Evolutionary conservation across 1,284 basidiomycete genomes (phyloP).

Genomic region (Ceratobasidium sp.): DNA sequence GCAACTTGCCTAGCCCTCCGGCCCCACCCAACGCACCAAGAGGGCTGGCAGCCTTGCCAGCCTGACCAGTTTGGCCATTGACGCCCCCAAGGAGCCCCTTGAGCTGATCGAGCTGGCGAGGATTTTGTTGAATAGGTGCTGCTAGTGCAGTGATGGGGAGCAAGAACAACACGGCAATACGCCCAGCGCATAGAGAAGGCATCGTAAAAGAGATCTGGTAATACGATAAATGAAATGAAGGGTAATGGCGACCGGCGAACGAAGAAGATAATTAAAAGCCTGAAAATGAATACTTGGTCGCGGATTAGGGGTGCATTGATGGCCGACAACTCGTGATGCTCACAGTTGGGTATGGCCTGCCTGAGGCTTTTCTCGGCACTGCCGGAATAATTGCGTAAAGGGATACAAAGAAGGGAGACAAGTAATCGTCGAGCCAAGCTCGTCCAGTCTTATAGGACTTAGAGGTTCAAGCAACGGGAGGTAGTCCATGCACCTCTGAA

Average conservation of each 20-base stretch:
- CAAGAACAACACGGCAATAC: conserved; percentile 11
- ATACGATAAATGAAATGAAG: not conserved
- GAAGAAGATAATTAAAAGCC: not conserved
- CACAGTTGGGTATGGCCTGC: conserved; percentile 26
- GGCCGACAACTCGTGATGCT: not conserved
- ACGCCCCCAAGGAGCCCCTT: conserved; percentile 13
- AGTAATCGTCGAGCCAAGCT: not conserved
- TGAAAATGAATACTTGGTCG: not conserved
- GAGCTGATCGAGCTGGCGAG: conserved; percentile 23
- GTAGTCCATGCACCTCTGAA: conserved; percentile 1
- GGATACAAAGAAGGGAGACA: not conserved
- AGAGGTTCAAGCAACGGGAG: not conserved
- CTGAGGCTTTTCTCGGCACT: conserved; percentile 34
- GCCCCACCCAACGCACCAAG: not conserved
- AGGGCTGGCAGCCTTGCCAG: not conserved
- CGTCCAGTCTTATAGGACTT: not conserved
- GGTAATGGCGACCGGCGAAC: conserved; percentile 8
- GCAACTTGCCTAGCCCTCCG: conserved; percentile 1
- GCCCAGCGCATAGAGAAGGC: not conserved
- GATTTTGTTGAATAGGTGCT: conserved; percentile 10
- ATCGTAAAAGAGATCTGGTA: not conserved
- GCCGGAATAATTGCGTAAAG: conserved; percentile 8
- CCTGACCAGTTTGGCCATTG: not conserved
- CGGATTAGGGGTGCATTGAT: not conserved
- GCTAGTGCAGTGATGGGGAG: conserved; percentile 1